phyloP scores from a whole-genome alignment of 345 rosid genomes.

The Citrus sp. region DNA sequence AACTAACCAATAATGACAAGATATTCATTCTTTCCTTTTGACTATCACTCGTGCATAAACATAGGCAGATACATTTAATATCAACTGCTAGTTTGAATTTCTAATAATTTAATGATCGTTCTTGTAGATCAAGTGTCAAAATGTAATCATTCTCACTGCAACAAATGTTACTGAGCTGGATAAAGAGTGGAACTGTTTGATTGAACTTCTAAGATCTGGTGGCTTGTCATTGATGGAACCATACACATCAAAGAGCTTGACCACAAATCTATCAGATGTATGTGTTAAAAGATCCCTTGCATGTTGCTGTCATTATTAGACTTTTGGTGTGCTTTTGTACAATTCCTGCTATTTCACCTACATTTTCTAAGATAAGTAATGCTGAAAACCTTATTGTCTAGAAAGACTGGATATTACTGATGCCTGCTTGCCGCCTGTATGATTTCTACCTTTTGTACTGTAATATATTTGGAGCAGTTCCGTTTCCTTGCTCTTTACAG shows the following conservation, averaged over 20 bases:
- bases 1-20: background rate
- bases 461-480: background rate
- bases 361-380: background rate
- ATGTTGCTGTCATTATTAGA: background rate
- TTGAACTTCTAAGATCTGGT: slow-evolving; percentile 45
- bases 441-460: background rate
- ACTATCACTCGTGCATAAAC: background rate
- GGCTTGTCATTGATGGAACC: slow-evolving; percentile 51
- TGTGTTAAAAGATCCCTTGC: slow-evolving; percentile 7
- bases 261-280: slow-evolving; percentile 70
- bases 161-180: slow-evolving; percentile 73
- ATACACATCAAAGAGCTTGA: slow-evolving; percentile 43
- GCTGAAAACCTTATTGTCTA: background rate
- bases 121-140: slow-evolving; percentile 78
- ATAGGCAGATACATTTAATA: background rate
- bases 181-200: slow-evolving; percentile 82
- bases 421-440: background rate
- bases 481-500: background rate
- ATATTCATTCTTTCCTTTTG: background rate
- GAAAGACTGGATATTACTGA: background rate
- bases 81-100: background rate
- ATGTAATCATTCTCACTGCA: slow-evolving; percentile 72
- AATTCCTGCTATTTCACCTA: background rate
- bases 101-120: background rate
- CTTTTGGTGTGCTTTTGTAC: background rate